A percentile compares a stretch with the other conserved stretches of the same genome.
phyloP scores from a whole-genome alignment of 2,329 filamentous ascomycete genomes.

The Aspergillus novoparasiticus region DNA sequence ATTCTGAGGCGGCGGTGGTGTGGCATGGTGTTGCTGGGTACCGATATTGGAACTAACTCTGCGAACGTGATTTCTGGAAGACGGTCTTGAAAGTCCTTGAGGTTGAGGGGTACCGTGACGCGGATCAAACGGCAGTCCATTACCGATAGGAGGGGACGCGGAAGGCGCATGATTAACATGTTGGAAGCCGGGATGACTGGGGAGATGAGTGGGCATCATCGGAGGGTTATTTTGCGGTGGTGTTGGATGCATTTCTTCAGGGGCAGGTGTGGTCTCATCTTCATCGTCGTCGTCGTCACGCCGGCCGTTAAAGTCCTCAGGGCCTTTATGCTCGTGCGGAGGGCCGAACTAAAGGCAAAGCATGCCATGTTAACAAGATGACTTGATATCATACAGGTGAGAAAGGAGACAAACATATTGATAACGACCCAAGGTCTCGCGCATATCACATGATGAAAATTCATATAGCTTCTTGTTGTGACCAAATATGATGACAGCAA shows the following conservation, averaged over 20 bases:
- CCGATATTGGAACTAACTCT: conserved; percentile 74
- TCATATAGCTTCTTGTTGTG: conserved; percentile 99
- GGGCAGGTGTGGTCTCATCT: conserved; percentile 71
- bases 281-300: conserved; percentile 76
- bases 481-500: conserved; percentile 97
- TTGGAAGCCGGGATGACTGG: conserved; percentile 69
- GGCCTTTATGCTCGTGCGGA: conserved; percentile 95
- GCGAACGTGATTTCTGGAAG: conserved; percentile 77
- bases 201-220: conserved; percentile 71
- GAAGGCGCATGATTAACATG: conserved; percentile 85
- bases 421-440: conserved; percentile 83
- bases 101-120: conserved; percentile 83
- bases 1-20: conserved; percentile 62
- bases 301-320: conserved; percentile 84
- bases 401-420: conserved; percentile 72
- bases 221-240: conserved; percentile 52
- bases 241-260: conserved; percentile 61
- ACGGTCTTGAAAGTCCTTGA: conserved; percentile 71
- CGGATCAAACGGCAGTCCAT: conserved; percentile 70
- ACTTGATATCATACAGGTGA: conserved; percentile 1
- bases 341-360: conserved; percentile 72
- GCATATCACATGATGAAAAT: conserved; percentile 93
- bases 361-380: conserved; percentile 22
- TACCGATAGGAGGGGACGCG: conserved; percentile 83
- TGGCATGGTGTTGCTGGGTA: conserved; percentile 63